These are phyloP conservation scores for Epithemia pelagica DNA, from an alignment of 108 stramenopile species.

Conservation along the genomic window DNA sequence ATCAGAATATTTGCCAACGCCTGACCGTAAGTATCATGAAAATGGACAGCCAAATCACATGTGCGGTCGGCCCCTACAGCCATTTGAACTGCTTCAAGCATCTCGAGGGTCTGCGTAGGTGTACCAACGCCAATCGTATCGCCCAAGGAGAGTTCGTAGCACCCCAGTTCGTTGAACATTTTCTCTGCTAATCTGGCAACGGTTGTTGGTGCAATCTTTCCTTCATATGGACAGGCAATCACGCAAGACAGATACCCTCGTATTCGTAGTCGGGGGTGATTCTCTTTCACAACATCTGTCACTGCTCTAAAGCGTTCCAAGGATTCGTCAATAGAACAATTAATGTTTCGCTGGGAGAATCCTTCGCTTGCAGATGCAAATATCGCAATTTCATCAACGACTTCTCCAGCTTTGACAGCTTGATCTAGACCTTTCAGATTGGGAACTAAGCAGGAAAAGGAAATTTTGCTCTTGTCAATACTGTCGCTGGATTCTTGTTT, in stretches of 20 bases:
- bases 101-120: constrained; percentile 26
- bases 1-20: constrained; percentile 78
- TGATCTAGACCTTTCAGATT: constrained; percentile 64
- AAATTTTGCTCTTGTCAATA: constrained; percentile 20
- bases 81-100: constrained; percentile 45
- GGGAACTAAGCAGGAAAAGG: constrained; percentile 52
- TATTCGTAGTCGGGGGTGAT: constrained; percentile 30
- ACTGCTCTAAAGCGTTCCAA: constrained; percentile 65
- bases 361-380: constrained; percentile 82
- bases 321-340: constrained; percentile 78
- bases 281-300: neutral
- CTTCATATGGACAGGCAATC: constrained; percentile 85
- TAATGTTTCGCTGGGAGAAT: constrained; percentile 79
- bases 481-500: constrained; percentile 10
- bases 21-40: constrained; percentile 89
- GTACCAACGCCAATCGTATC: constrained; percentile 88
- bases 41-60: constrained; percentile 70
- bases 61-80: neutral
- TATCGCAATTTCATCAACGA: constrained; percentile 69
- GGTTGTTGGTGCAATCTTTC: constrained; percentile 40
- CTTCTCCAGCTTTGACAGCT: constrained; percentile 17
- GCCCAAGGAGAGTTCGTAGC: constrained; percentile 79
- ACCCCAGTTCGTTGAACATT: constrained; percentile 69
- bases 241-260: constrained; percentile 88
- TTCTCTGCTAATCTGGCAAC: constrained; percentile 53